Base-by-base conservation (phyloP, 306 rosid species). In the Vigna mungo region DNA sequence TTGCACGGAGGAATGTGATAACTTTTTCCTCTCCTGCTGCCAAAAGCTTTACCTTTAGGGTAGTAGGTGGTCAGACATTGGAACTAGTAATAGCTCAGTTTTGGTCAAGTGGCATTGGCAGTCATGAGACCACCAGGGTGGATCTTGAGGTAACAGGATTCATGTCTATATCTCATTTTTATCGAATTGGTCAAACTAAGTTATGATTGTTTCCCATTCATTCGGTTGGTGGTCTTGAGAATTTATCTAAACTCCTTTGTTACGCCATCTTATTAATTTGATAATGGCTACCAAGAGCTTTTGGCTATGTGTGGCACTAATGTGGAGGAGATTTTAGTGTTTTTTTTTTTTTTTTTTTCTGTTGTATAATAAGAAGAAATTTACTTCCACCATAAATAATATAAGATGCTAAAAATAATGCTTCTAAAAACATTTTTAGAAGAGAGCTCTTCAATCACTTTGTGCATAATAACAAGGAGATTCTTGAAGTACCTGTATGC, bases 81-180 rank as follows among this genome's bases (percentile, higher is more conserved):
- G 98, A 95, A 71, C 84, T 95, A 73, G 96, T 85, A 67, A 79
- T 92, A 63, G 92, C 98, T 62, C 98, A 95, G 85, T 87, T 92
- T 85, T 95, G 98, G 98, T 90, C 91, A 36, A 95, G 98, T 82
- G 98, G 98, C 71, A 79, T 86, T 66, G 98, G 98, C 77, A 92
- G 98, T 85, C 88, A 81, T 43, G 98, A 82, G 81, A 83, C 88
- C 44, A 81, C 94, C 59, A 80, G 53, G 71, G 92, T 92, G 60
- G 97, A 95, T 83, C 86, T 95, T 90, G 91, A 95, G 97, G 98
- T 95, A 86, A 79, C 34, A 63, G 43, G 41, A 67, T 78, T 70
- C 61, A 58, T 85, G 48, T 63, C 62, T 82, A 64, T 74, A 30
- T 30, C 71, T 74, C 51, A 49, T 62, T 39, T 44, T 67, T 9